These are phyloP conservation scores for Dacryopinax spathularia DNA, from an alignment of 768 basidiomycete genomes.

Conservation along the genomic window DNA sequence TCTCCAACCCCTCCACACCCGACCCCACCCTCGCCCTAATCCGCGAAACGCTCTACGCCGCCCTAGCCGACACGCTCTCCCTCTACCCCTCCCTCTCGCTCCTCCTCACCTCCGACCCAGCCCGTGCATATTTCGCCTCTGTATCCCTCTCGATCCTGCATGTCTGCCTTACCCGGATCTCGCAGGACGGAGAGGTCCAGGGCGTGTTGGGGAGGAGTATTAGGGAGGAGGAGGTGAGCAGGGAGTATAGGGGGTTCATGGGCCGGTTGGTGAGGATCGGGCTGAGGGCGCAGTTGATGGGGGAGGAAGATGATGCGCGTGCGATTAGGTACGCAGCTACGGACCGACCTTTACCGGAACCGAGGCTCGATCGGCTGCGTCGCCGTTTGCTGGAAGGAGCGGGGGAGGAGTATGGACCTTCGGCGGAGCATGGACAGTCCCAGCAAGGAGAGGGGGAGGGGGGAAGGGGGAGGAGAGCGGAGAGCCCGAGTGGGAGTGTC, in stretches of 20 bases:
- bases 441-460: conserved; percentile 18
- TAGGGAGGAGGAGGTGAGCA: conserved; percentile 47
- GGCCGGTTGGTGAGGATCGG: conserved; percentile 45
- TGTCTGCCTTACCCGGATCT: conserved; percentile 39
- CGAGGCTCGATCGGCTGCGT: conserved; percentile 46
- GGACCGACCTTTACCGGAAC: conserved; percentile 26
- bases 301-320: conserved; percentile 38
- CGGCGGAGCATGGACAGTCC: conserved; percentile 13
- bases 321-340: conserved; percentile 34
- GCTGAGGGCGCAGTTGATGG: conserved; percentile 33
- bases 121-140: conserved; percentile 65
- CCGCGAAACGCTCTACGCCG: conserved; percentile 75
- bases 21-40: conserved; percentile 60
- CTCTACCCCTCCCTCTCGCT: conserved; percentile 37
- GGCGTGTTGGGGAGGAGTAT: conserved; percentile 47
- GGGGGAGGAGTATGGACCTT: conserved; percentile 25
- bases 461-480: conserved; percentile 25
- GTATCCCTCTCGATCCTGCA: conserved; percentile 61
- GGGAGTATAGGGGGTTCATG: conserved; percentile 55
- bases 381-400: conserved; percentile 46
- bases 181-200: conserved; percentile 35
- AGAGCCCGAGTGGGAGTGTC: conserved; percentile 47
- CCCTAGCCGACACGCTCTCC: conserved; percentile 56
- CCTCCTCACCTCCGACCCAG: conserved; percentile 46
- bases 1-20: conserved; percentile 20